Evolutionary conservation across 371 early-diverging fungal genomes (phyloP), one percentile per base, ranked within the genome.

Genomic region (Phascolomyces articulosus): DNA sequence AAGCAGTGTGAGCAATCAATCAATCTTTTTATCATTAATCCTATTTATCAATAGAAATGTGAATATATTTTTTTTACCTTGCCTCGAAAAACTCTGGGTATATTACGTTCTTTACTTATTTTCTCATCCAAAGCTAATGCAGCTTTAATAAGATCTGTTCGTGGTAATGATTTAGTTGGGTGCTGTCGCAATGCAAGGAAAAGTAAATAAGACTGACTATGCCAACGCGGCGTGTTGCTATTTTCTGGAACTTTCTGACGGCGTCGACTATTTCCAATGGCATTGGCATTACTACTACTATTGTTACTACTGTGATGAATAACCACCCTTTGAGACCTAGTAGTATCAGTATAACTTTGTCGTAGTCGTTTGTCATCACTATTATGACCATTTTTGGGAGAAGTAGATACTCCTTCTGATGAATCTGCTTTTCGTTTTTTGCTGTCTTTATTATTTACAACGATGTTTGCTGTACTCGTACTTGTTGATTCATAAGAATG

Each of bases 151-250:
- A 95, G 73, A n/a, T 90, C 85, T 31, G 79, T 85, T 13, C 94
- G 80, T 7, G 92, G 82, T 26, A 89, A 71, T 3, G 82, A 85
- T 34, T 83, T 74, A 26, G 79, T 82, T 10, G 91, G 87, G 65
- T 85, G 81, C 64, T 91, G 81, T n/a, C 91, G 75, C 51, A 95
- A 73, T 7, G 93, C 91, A 61, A 94, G 72, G 68, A 88, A 91
- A 64, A 95, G 77, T 67, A 94, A 73, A 73, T 91, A 93, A 40
- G 88, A 86, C 66, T 95, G 95, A 61, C 86, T 93, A 58, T 93
- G 93, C 95, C 95, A 95, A 24, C 95, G 81, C 20, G 94, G 94
- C 49, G 26, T 9, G 15, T 77, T 70, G 16, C 44, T 34, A 11
- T 34, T 44, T 44, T 82, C 82, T 2, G 91, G 86, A 67, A 80